These are phyloP conservation scores for Monilinia aucupariae DNA, from an alignment of 2,329 filamentous ascomycete genomes.

Conservation along the genomic window DNA sequence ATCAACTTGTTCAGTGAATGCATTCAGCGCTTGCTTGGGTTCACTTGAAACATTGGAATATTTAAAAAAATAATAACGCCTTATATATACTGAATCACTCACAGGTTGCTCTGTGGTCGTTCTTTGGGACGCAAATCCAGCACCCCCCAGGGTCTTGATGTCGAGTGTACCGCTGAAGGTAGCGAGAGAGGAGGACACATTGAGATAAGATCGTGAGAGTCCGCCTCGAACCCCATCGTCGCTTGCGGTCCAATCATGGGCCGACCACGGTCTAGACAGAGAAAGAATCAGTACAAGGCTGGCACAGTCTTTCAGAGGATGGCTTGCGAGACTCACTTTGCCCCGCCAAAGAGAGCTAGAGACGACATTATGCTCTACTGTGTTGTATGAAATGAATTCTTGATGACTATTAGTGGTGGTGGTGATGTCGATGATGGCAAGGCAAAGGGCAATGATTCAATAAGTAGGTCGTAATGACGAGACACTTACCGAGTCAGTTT, in stretches of 20 bases:
- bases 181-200: conserved; percentile 39
- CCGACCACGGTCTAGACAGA: conserved; percentile 50
- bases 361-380: background rate
- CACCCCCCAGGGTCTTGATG: conserved; percentile 68
- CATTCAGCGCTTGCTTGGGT: background rate
- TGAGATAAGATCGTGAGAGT: conserved; percentile 52
- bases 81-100: background rate
- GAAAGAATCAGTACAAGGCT: background rate
- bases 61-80: background rate
- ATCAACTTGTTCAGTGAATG: background rate
- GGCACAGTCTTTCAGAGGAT: background rate
- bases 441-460: background rate
- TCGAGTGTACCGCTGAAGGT: conserved; percentile 63
- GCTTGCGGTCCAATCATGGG: conserved; percentile 58
- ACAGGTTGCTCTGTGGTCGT: conserved; percentile 48
- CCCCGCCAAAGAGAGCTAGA: conserved; percentile 27
- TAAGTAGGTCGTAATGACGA: background rate
- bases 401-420: background rate
- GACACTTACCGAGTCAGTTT: no score
- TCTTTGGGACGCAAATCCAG: conserved; percentile 76
- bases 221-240: conserved; percentile 78
- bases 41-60: background rate
- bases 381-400: no score
- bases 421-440: background rate
- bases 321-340: conserved; percentile 24